Base-by-base conservation (phyloP, 441 rosid species). In the Theobroma grandiflorum region DNA sequence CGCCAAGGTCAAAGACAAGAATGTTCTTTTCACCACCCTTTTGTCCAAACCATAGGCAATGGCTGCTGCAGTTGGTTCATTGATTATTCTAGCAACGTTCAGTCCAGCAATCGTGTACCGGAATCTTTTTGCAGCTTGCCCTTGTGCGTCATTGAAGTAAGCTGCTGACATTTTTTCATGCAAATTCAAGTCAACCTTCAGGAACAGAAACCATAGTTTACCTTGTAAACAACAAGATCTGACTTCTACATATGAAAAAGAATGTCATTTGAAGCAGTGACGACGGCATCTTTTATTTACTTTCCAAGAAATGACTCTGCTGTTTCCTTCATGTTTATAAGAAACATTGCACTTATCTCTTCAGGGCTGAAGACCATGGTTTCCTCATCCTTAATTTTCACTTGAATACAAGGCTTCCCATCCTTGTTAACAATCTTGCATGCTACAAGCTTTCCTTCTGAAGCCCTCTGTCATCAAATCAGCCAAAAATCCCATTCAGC, bases 81-180 rank as follows among this genome's bases (percentile, higher is more conserved):
- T 89, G 70, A 92, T 91, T 78, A 92, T 91, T 77, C 96, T 91
- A 10, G 98, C 99, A 87, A 95, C 98, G 81, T 95, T 95, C 26
- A 95, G 89, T 11, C 98, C 98, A 76, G 98, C 97, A 76, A 95
- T 95, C 16, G 92, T 81, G 78, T 26, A 26, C 98, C 98, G 22
- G 98, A 97, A 84, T 95, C 98, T 91, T 95, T 26, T 95, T 45
- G 98, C 93, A 69, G 98, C 98, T 78, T 95, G 98, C 85, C 99
- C 91, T 85, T 95, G 99, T 75, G 99, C 98, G 81, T 95, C 99
- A 65, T 92, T 95, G 85, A 95, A 95, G 91, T 95, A 90, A n/a
- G 92, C 92, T 87, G 89, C 82, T 50, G 26, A 22, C 18, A 55
- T 18, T 57, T 12, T 33, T n/a, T 33, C 38, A 37, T 4, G 8